Percentiles rank a stretch among this genome's conserved stretches.
These are phyloP conservation scores for Eucalyptus pauciflora DNA, from an alignment of 345 rosid species.

Conservation along the genomic window DNA sequence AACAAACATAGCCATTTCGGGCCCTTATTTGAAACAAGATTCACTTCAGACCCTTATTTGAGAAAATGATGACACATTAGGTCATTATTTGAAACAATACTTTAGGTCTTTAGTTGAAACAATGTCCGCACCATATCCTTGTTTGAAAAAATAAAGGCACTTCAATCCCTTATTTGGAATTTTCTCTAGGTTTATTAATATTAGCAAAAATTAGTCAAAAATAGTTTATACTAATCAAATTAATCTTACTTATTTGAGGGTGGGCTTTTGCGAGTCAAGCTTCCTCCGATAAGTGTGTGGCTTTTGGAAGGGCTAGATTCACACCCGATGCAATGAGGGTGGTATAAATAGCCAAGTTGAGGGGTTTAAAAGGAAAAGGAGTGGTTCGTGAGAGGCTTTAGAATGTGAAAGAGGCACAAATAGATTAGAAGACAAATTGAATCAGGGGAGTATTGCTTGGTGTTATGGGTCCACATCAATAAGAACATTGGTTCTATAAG, in stretches of 20 bases:
- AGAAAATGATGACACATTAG: no score
- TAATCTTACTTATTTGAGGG: neutral
- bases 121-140: no score
- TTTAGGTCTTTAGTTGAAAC: no score
- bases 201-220: neutral
- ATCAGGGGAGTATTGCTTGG: neutral
- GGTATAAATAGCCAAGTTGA: neutral
- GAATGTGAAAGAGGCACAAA: neutral
- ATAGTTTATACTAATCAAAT: neutral
- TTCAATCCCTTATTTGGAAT: no score
- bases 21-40: no score
- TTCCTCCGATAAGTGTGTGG: neutral
- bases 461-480: neutral
- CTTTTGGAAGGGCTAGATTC: neutral
- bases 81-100: no score
- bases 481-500: neutral
- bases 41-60: no score
- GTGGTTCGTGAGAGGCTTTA: neutral
- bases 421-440: neutral
- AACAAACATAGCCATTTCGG: accelerated
- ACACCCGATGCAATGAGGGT: neutral
- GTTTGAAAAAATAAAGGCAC: no score
- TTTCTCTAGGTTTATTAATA: neutral
- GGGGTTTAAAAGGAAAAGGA: neutral
- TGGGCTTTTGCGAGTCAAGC: neutral